Evolutionary conservation across 2,329 filamentous ascomycete species (phyloP).

Genomic region (Furcasterigmium furcatum): DNA sequence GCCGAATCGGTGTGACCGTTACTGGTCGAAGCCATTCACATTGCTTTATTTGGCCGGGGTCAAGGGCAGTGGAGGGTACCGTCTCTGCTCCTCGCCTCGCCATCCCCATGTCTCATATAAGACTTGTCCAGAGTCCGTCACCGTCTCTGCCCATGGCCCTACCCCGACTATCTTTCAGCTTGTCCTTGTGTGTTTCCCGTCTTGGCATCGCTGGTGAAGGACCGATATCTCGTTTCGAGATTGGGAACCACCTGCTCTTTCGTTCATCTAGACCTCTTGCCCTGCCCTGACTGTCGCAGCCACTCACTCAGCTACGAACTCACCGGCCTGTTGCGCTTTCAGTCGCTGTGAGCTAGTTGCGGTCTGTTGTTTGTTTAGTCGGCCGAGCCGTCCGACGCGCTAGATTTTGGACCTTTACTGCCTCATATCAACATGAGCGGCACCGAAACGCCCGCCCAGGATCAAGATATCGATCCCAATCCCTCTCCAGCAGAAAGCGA

Average conservation of each 20-base stretch:
- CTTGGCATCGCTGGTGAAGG: background rate
- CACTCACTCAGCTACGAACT: no score
- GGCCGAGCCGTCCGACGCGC: no score
- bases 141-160: constrained; percentile 5
- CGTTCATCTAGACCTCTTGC: no score
- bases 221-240: background rate
- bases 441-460: constrained; percentile 15
- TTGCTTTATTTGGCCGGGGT: constrained; percentile 19
- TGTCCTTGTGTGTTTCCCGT: background rate
- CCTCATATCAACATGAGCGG: constrained; percentile 16
- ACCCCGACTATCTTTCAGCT: background rate
- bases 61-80: constrained; percentile 18
- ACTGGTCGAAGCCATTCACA: constrained; percentile 2
- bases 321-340: no score
- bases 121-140: constrained; percentile 14
- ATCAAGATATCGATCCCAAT: constrained; percentile 26
- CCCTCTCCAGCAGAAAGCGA: constrained; percentile 5
- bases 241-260: background rate
- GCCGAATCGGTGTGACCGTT: background rate
- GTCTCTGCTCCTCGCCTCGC: background rate
- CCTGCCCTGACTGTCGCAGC: no score
- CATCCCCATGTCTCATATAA: constrained; percentile 7
- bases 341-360: no score
- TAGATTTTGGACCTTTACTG: no score
- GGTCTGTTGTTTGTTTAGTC: no score